Evolutionary conservation across 345 rosid species (phyloP).

Genomic region (Psidium friedrichsthalianum): DNA sequence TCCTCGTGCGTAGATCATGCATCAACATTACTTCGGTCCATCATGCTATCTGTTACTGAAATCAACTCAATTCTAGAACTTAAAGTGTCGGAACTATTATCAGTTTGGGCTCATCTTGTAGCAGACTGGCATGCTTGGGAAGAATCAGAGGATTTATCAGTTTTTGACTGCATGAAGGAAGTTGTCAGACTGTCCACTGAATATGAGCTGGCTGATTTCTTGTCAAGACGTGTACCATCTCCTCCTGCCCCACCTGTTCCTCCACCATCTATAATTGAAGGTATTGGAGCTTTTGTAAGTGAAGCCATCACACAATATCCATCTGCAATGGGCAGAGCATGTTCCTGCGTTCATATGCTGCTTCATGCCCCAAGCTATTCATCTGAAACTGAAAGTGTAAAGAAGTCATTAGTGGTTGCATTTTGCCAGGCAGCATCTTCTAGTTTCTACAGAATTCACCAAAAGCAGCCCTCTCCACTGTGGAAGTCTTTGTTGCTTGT

Average conservation of each 20-base stretch:
- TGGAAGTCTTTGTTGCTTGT: slow-evolving; percentile 78
- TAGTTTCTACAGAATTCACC: slow-evolving; percentile 38
- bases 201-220: slow-evolving; percentile 42
- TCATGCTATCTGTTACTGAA: slow-evolving; percentile 48
- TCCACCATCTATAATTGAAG: slow-evolving; percentile 53
- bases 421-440: slow-evolving; percentile 63
- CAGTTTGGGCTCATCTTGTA: slow-evolving; percentile 68
- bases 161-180: slow-evolving; percentile 78
- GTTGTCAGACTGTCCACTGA: slow-evolving; percentile 42
- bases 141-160: slow-evolving; percentile 72
- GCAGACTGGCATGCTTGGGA: slow-evolving; percentile 87
- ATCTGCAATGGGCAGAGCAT: slow-evolving; percentile 73
- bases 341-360: slow-evolving; percentile 56
- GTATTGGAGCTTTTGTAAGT: slow-evolving; percentile 55
- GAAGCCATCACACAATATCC: slow-evolving; percentile 66
- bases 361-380: slow-evolving; percentile 60
- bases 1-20: slow-evolving; percentile 56
- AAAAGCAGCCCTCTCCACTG: slow-evolving; percentile 52
- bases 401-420: slow-evolving; percentile 35
- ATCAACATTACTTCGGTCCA: slow-evolving; percentile 44
- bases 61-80: slow-evolving; percentile 30
- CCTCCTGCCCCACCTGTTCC: slow-evolving; percentile 76
- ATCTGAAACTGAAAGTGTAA: slow-evolving; percentile 38
- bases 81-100: slow-evolving; percentile 45
- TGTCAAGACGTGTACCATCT: slow-evolving; percentile 31